Base-by-base conservation (phyloP, 2,329 filamentous ascomycete species). In the Tolypocladium nubicola region DNA sequence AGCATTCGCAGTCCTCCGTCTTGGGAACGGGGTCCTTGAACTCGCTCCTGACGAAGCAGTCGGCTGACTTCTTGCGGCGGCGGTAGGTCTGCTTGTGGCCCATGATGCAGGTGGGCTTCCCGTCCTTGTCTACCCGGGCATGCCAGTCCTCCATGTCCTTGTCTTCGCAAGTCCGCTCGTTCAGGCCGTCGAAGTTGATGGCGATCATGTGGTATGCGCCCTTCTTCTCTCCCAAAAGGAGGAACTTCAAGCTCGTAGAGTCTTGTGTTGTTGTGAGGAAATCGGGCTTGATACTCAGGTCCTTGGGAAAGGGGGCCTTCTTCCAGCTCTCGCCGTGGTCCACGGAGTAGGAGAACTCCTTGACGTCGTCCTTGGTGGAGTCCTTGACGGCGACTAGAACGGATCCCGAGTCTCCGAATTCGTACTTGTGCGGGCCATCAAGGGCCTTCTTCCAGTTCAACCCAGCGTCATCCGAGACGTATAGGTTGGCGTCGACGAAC, bases 321-420 rank as follows among this genome's bases (percentile, higher is more conserved):
- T 87, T 76, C 94, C 95, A 99, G 2, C 82, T 82, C 66, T 90
- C 85, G 54, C 95, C 95, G 68, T 97, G 91, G 68, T 99, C 84
- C 33, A 97, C 76, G 1, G 94, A 97, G 71, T 93, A 99, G 41
- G 73, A 77, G 54, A 87, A 71, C 61, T 85, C 79, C 39, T 74
- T 72, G 21, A 83, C 67, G 60, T 83, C 79, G 57, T 87, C 76
- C 57, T 85, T 74, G 41, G 84, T 74, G 1, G 87, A 89, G 65
- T 96, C 89, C 61, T 82, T 80, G 41, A 97, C 78, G 4, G 94
- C 94, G 37, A 97, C 80, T 37, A 99, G 76, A 23, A 99, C 82
- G 19, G 91, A 91, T 1, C 94, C 94, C 63, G 95, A 88, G 65
- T 97, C 93, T 56, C 94, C 94, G 70, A 97, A 95, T 67, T 97